Evolutionary conservation across 129 eudicot species (phyloP), one percentile per base, ranked within the genome.

Genomic region (Tanacetum coccineum): DNA sequence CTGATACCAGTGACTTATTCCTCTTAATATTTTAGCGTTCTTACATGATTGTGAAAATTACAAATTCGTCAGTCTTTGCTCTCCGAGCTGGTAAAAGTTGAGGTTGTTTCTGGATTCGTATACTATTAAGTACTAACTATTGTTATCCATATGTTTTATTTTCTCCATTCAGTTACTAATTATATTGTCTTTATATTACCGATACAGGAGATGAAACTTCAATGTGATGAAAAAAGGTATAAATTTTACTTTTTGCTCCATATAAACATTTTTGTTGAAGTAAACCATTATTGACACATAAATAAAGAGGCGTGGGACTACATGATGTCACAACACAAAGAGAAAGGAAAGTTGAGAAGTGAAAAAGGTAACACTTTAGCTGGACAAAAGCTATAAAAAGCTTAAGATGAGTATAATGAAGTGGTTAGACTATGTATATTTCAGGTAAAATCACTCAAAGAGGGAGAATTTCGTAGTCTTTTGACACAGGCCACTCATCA

Each of bases 141-240:
- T 15, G 4, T 59, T 51, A 71, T 36, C 9, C 1, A 14, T 59
- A 5, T 13, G n/a, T 2, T 55, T 44, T 12, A n/a, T 55, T 54
- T 32, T 2, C 19, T 58, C 32, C 2, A 17, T 58, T 0, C 13
- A 30, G 64, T 64, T 65, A 22, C 2, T 62, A 47, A 59, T 62
- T 42, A 74, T 42, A 68, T 55, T 53, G 26, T 65, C 71, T 70
- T 51, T 83, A 48, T 79, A 36, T 76, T 52, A 8, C 73, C 76
- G 78, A 45, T 67, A 77, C 91, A 91, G 97, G 98, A 86, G 80
- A 82, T 93, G 95, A 93, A 93, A 78, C 77, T 81, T 70, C 95
- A 80, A 59, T 88, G 98, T 70, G 95, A 93, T 75, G 95, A 82
- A 67, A 93, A 93, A 80, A 93, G 98, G 98, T 93, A 84, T 52